Conservation (phyloP, 169 alveolate species). For the Eimeria acervulina region DNA sequence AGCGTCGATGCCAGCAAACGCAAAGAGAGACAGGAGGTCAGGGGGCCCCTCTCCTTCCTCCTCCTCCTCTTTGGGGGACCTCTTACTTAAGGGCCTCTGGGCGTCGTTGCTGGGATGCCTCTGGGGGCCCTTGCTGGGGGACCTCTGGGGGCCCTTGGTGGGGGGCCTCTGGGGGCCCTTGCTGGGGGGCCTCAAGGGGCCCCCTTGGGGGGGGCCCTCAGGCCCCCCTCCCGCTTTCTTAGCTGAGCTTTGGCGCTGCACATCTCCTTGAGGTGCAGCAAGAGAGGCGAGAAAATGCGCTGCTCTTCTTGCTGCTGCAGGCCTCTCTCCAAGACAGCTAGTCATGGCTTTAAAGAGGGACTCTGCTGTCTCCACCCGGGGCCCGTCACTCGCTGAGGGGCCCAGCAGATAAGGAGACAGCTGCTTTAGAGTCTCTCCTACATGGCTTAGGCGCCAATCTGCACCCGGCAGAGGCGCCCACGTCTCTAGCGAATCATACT, state of each 20-base stretch:
- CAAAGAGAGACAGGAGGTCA: background rate
- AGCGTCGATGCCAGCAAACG: background rate
- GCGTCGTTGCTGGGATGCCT: too few relatives aligned
- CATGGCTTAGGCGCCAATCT: background rate
- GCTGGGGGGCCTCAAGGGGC: background rate
- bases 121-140: too few relatives aligned
- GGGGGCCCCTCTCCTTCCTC: background rate
- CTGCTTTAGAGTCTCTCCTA: background rate
- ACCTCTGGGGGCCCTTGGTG: too few relatives aligned
- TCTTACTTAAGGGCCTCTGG: too few relatives aligned
- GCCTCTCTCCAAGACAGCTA: background rate
- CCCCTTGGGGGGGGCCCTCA: background rate
- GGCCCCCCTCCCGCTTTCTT: background rate
- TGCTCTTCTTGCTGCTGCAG: background rate
- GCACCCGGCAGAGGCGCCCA: background rate
- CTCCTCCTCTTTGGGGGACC: too few relatives aligned
- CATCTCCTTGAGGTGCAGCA: background rate
- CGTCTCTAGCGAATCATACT: background rate
- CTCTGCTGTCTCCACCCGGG: background rate
- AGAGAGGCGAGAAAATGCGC: background rate
- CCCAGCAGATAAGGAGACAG: background rate
- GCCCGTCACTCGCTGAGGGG: background rate
- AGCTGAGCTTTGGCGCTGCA: background rate
- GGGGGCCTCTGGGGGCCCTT: too few relatives aligned
- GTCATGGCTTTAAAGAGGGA: background rate